Percentiles rank a stretch among this genome's conserved stretches.
Evolutionary conservation across 495 filamentous ascomycete species (phyloP).

Genomic region (Penicillium ochrochloron): DNA sequence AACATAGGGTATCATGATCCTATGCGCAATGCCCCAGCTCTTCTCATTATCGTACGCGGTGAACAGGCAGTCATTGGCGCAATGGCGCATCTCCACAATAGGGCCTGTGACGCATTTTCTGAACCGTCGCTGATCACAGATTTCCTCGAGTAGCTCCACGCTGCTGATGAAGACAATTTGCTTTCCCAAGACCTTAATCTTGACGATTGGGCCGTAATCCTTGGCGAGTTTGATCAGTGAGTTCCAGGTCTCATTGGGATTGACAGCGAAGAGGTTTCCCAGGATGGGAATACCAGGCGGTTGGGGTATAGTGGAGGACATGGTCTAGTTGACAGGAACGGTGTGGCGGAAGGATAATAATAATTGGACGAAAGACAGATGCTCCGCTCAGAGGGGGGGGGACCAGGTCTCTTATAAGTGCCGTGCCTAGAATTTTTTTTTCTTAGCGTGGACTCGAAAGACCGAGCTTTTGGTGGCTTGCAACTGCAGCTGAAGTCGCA

Average conservation of each 20-base stretch:
- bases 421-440: too few relatives aligned
- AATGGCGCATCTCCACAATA: slow-evolving; percentile 64
- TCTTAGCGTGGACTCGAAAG: too few relatives aligned
- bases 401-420: background rate
- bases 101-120: slow-evolving; percentile 62
- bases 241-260: slow-evolving; percentile 63
- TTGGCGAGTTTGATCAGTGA: slow-evolving; percentile 66
- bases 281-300: slow-evolving; percentile 60
- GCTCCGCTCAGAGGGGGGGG: background rate
- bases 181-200: slow-evolving; percentile 59
- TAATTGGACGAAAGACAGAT: background rate
- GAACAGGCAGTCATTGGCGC: slow-evolving; percentile 72
- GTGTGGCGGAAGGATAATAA: background rate
- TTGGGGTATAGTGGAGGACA: slow-evolving; percentile 29
- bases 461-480: background rate
- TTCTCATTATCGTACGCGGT: slow-evolving; percentile 65
- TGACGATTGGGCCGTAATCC: slow-evolving; percentile 73
- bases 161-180: slow-evolving; percentile 57
- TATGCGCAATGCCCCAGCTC: slow-evolving; percentile 75
- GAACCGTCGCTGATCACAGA: slow-evolving; percentile 75
- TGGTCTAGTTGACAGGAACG: background rate
- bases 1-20: slow-evolving; percentile 59
- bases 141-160: slow-evolving; percentile 65
- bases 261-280: slow-evolving; percentile 69
- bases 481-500: background rate